These are phyloP conservation scores for Ambispora gerdemannii DNA, from an alignment of 192 early-diverging fungal genomes.

Conservation along the genomic window DNA sequence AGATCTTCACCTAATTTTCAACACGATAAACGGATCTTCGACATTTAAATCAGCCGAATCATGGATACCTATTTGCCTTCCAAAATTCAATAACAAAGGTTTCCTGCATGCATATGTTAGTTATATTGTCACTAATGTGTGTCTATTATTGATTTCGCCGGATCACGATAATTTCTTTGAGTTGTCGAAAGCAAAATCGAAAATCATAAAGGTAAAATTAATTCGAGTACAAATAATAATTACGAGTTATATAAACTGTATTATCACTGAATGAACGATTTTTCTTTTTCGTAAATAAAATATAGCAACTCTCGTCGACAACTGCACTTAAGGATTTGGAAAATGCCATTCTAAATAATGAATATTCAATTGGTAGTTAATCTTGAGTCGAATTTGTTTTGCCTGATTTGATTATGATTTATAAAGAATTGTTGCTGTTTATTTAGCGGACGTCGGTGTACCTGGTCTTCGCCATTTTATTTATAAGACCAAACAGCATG, in stretches of 20 bases:
- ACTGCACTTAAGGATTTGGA: conserved; percentile 31
- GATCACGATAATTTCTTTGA: conserved; percentile 84
- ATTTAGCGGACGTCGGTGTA: conserved; percentile 57
- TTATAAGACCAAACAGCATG: conserved; percentile 58
- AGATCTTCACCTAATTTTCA: conserved; percentile 81
- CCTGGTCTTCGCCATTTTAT: conserved; percentile 71
- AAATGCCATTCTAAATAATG: conserved; percentile 40
- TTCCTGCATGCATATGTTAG: conserved; percentile 87
- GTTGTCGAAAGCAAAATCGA: conserved; percentile 64
- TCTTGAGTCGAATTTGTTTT: not conserved
- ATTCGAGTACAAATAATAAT: conserved; percentile 32
- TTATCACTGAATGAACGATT: no score
- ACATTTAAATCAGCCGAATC: conserved; percentile 79
- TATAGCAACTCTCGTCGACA: conserved; percentile 27
- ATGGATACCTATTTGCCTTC: conserved; percentile 95
- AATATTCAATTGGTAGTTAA: conserved; percentile 17
- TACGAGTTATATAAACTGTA: conserved; percentile 8
- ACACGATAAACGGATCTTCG: conserved; percentile 70
- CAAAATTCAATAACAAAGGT: conserved; percentile 80
- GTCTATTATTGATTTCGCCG: conserved; percentile 70
- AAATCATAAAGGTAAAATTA: conserved; percentile 56
- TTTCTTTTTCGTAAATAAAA: conserved; percentile 30
- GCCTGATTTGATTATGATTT: not conserved
- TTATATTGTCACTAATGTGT: conserved; percentile 71
- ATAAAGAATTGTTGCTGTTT: not conserved